phyloP scores from a whole-genome alignment of 495 filamentous ascomycete species.

The Aspergillus saccharolyticus region DNA sequence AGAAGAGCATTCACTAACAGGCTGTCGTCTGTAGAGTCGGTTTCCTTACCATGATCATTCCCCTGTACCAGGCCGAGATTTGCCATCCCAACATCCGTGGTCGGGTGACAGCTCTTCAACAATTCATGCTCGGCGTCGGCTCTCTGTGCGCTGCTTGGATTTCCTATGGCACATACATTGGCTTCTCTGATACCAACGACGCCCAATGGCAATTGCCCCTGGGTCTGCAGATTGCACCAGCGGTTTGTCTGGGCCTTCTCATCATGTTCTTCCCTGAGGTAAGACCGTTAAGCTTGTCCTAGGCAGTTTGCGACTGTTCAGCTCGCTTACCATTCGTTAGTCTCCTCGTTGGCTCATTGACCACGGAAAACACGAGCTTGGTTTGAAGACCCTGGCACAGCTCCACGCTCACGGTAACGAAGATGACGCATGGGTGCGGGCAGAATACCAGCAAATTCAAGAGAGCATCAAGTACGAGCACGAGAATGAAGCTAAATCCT shows the following conservation, averaged over 20 bases:
- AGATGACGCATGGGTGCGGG: constrained; percentile 40
- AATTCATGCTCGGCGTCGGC: constrained; percentile 45
- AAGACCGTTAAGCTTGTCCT: not conserved
- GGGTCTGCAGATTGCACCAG: constrained; percentile 39
- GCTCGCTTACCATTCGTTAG: constrained; percentile 16
- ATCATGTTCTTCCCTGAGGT: constrained; percentile 49
- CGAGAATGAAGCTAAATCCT: constrained; percentile 65
- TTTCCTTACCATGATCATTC: constrained; percentile 53
- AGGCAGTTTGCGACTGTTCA: not conserved
- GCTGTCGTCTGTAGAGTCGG: constrained; percentile 37
- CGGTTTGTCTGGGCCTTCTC: constrained; percentile 35
- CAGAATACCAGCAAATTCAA: constrained; percentile 40
- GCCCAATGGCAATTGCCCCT: constrained; percentile 42
- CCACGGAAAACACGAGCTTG: constrained; percentile 42
- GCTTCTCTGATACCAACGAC: constrained; percentile 39
- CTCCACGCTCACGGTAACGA: constrained; percentile 45
- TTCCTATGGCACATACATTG: constrained; percentile 44
- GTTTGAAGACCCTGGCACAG: constrained; percentile 45
- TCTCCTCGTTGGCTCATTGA: constrained; percentile 56
- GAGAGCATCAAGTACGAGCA: constrained; percentile 40
- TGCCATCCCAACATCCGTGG: constrained; percentile 43
- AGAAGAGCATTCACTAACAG: not conserved
- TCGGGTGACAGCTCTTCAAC: constrained; percentile 37
- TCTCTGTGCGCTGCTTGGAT: constrained; percentile 38
- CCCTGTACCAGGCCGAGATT: constrained; percentile 43